phyloP scores from a whole-genome alignment of 1,139 yeast genomes.

The Nakaseomyces sp. region DNA sequence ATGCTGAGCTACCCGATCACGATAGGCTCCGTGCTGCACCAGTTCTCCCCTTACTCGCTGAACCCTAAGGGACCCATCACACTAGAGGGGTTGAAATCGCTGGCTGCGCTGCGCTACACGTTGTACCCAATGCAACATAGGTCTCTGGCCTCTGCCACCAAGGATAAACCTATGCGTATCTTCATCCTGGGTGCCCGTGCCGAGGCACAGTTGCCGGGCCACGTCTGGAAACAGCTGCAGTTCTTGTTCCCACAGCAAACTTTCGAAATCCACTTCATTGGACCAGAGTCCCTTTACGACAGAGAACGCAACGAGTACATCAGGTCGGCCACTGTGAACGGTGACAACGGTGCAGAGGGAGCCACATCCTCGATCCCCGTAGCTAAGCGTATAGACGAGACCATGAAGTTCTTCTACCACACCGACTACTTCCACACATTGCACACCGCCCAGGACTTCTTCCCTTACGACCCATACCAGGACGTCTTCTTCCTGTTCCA shows the following conservation, averaged over 20 bases:
- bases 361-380: slow-evolving; percentile 43
- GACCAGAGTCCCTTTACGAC: slow-evolving; percentile 85
- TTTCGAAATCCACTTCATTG: slow-evolving; percentile 84
- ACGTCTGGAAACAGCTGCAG: slow-evolving; percentile 91
- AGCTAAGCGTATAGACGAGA: slow-evolving; percentile 65
- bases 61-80: slow-evolving; percentile 83
- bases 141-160: slow-evolving; percentile 40
- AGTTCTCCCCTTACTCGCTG: slow-evolving; percentile 72
- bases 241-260: slow-evolving; percentile 74
- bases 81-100: slow-evolving; percentile 82
- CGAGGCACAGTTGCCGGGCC: slow-evolving; percentile 89
- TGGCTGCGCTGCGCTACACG: slow-evolving; percentile 85
- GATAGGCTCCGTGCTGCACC: slow-evolving; percentile 73
- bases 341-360: slow-evolving; percentile 3
- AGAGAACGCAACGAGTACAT: slow-evolving; percentile 47
- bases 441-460: slow-evolving; percentile 85
- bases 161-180: slow-evolving; percentile 82
- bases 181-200: slow-evolving; percentile 88
- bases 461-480: slow-evolving; percentile 95
- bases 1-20: slow-evolving; percentile 90
- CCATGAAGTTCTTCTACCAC: slow-evolving; percentile 69
- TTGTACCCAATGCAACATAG: slow-evolving; percentile 59
- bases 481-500: slow-evolving; percentile 91
- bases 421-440: slow-evolving; percentile 85
- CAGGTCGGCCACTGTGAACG: slow-evolving; percentile 28